Base-by-base conservation (phyloP, 1,284 basidiomycete genomes). In the Sporisorium graminicola region DNA sequence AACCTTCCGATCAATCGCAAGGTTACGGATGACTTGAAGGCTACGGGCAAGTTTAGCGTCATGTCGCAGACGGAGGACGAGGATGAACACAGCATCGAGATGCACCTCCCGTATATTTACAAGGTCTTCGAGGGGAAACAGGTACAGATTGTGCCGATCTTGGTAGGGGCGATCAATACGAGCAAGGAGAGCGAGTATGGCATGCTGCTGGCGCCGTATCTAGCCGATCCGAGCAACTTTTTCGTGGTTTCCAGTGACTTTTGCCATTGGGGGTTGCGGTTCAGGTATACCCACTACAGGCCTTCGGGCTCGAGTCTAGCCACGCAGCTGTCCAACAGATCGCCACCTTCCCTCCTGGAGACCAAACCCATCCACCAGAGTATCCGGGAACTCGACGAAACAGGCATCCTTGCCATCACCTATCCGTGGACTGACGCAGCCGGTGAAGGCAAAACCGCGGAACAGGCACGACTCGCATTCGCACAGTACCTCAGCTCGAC, bases 31-130 rank as follows among this genome's bases (percentile, higher is more conserved):
- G 89, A 93, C 78, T 88, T 99, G 16, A 87, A 88, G 49, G 86
- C 85, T 2, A 93, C 93, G 0, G 90, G 91, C 0, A 87, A 90
- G 62, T 99, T 99, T 81, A 88, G 88, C 37, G 87, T 89, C 24
- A 92, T 98, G 91, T 87, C 87, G 18, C 76, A 88, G 1, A 80
- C 87, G 1, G 91, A 90, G 2, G 97, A 99, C 82, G 94, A 96
- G 85, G 93, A 92, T 43, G 97, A 99, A 82, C 97, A 99, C 86
- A 95, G 93, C 82, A 91, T 99, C 58, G 97, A 99, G 87, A 96
- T 99, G 94, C 95, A 98, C 79, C 88, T 97, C 14, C 95, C 95
- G 3, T 98, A 96, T 85, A 89, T 99, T 40, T 90, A 93, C 58
- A 94, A 95, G 85, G 87, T 93, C 10, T 98, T 98, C 77, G 88